Evolutionary conservation across 2,329 filamentous ascomycete species (phyloP).

Genomic region (Ophiostoma australiae): DNA sequence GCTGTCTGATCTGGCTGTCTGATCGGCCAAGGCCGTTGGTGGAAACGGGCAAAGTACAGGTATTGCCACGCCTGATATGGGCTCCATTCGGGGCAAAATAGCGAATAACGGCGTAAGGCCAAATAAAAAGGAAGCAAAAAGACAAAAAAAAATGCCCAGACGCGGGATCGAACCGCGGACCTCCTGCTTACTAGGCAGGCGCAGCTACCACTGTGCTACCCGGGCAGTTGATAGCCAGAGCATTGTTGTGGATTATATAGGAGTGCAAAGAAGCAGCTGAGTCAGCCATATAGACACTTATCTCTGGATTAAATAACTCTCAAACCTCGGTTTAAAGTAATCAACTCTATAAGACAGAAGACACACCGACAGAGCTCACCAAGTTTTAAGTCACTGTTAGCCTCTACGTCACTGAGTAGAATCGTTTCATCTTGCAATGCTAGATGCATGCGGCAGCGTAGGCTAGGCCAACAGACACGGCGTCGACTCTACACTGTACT

Average conservation of each 20-base stretch:
- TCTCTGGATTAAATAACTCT: too few species aligned
- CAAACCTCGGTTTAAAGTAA: too few species aligned
- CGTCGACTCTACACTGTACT: not conserved
- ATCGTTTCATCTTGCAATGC: not conserved
- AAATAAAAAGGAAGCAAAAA: not conserved
- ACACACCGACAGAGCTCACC: too few species aligned
- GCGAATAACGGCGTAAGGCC: not conserved
- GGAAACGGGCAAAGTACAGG: too few species aligned
- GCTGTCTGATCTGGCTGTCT: too few species aligned
- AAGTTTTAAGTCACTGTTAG: too few species aligned
- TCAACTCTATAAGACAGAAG: too few species aligned
- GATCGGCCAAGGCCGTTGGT: too few species aligned
- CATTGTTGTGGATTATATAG: not conserved
- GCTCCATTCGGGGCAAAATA: not conserved
- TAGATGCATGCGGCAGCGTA: not conserved
- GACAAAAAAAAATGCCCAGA: conserved; percentile 22
- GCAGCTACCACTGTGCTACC: conserved; percentile 28
- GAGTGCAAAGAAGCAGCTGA: not conserved
- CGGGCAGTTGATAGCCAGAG: conserved; percentile 21
- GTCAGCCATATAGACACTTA: too few species aligned
- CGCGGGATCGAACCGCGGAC: conserved; percentile 28
- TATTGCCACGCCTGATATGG: too few species aligned
- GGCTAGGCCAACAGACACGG: conserved; percentile 2
- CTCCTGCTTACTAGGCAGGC: conserved; percentile 28
- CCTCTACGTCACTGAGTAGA: not conserved